Conservation (phyloP, 257 asterid species). For the Anisodus tanguticus region DNA sequence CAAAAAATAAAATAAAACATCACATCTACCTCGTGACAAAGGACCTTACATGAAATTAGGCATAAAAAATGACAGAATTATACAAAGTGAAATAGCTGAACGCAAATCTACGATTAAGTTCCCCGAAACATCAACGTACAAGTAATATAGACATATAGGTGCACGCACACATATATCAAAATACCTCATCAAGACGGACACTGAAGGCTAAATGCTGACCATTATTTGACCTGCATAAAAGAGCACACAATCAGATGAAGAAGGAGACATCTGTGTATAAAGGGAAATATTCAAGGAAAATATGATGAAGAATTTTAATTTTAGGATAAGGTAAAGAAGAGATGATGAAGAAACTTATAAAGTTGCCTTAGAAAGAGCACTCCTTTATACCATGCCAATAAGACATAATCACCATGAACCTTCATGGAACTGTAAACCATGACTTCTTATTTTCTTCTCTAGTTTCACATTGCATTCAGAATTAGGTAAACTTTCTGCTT, state of each 20-base stretch:
- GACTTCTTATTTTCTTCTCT: neutral
- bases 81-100: constrained; percentile 1
- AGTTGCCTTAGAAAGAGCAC: neutral
- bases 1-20: constrained; percentile 16
- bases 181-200: constrained; percentile 89
- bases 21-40: neutral
- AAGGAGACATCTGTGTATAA: neutral
- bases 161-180: constrained; percentile 13
- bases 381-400: neutral
- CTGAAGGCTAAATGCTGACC: constrained; percentile 77
- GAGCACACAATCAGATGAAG: constrained; percentile 24
- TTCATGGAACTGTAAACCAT: neutral
- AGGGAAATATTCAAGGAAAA: constrained; percentile 8
- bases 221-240: constrained; percentile 71
- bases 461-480: neutral
- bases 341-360: neutral
- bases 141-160: neutral
- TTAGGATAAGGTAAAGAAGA: neutral
- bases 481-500: neutral
- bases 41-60: neutral
- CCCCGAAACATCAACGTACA: neutral
- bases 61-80: neutral
- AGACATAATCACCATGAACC: neutral
- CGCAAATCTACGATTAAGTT: neutral
- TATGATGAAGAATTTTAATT: neutral